Percentiles rank a stretch among this genome's conserved stretches.
phyloP scores from a whole-genome alignment of 2,329 filamentous ascomycete genomes.

The Fusarium sp. region DNA sequence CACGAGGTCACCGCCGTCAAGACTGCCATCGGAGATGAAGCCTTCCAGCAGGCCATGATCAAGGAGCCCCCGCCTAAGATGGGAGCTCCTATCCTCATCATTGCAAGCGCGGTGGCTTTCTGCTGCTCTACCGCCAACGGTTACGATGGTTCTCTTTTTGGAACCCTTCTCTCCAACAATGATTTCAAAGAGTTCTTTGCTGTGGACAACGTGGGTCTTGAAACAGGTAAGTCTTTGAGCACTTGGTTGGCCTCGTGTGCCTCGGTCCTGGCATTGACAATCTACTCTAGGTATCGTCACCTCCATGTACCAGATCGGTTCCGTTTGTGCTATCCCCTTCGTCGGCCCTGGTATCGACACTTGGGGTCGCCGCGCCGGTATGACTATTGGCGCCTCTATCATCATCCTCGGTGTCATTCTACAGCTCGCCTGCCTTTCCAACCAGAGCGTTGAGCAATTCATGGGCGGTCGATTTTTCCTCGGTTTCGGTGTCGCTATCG shows the following conservation, averaged over 20 bases:
- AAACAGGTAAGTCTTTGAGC: constrained; percentile 30
- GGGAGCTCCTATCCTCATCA: constrained; percentile 37
- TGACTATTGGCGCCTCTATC: constrained; percentile 61
- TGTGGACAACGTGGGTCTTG: constrained; percentile 45
- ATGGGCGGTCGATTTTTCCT: constrained; percentile 72
- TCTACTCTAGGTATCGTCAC: constrained; percentile 43
- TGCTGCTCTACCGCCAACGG: constrained; percentile 52
- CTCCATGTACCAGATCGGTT: constrained; percentile 66
- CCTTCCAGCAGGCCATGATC: constrained; percentile 51
- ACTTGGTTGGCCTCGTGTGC: neutral
- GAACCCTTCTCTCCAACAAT: constrained; percentile 62
- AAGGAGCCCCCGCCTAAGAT: constrained; percentile 50
- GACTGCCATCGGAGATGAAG: constrained; percentile 48
- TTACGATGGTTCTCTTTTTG: constrained; percentile 66
- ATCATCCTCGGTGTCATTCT: constrained; percentile 63
- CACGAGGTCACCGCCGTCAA: constrained; percentile 39
- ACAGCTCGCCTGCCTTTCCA: constrained; percentile 58
- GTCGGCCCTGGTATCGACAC: constrained; percentile 65
- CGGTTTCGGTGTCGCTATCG: constrained; percentile 69
- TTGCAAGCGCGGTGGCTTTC: constrained; percentile 48
- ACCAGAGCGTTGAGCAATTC: constrained; percentile 57
- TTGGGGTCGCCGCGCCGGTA: constrained; percentile 64
- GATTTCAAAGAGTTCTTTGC: constrained; percentile 66
- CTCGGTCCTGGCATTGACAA: neutral
- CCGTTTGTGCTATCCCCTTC: constrained; percentile 64